phyloP scores from a whole-genome alignment of 345 rosid genomes.

The Eucalyptus curtisii region DNA sequence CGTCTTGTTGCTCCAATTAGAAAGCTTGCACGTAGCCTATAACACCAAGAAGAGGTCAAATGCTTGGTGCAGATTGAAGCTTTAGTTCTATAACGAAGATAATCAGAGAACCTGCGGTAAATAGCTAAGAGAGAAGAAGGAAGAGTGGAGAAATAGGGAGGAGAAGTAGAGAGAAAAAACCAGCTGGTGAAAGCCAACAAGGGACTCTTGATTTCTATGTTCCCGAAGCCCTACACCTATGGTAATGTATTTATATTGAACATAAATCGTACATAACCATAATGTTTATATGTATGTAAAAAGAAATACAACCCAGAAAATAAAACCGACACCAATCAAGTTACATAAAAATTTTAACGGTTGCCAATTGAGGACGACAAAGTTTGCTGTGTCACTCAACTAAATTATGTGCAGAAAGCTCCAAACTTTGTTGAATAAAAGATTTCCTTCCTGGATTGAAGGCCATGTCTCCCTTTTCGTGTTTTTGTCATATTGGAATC shows the following conservation, averaged over 20 bases:
- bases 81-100: accelerated
- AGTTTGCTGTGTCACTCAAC: not conserved
- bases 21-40: not conserved
- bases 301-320: not conserved
- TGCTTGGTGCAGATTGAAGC: not conserved
- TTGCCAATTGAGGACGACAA: not conserved
- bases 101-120: not conserved
- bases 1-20: not conserved
- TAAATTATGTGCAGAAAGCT: not conserved
- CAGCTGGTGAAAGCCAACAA: accelerated
- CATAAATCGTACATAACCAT: not conserved
- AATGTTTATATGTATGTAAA: not conserved
- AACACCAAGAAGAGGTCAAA: not conserved
- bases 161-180: not conserved
- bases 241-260: too few species aligned
- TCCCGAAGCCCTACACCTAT: too few species aligned
- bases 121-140: not conserved
- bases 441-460: not conserved
- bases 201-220: not conserved
- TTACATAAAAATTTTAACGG: not conserved
- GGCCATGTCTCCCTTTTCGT: not conserved
- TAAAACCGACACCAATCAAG: not conserved
- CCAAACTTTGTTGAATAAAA: not conserved
- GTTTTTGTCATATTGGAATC: not conserved
- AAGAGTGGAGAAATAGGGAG: not conserved